Evolutionary conservation across 306 rosid species (phyloP).

Genomic region (Gastrolobium bilobum): DNA sequence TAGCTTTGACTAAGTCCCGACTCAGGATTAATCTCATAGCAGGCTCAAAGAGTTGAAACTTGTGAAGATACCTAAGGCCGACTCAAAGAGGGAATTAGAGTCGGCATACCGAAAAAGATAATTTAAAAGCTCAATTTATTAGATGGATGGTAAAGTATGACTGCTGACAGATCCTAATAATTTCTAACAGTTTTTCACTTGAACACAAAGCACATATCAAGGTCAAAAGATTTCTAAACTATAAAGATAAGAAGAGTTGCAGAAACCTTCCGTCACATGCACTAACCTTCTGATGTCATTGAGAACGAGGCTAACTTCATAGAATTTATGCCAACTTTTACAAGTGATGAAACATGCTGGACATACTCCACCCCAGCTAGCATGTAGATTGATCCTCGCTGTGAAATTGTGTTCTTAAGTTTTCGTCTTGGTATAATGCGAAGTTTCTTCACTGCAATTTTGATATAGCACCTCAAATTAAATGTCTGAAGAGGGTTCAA

Average conservation of each 20-base stretch:
- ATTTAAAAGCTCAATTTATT: constrained; percentile 16
- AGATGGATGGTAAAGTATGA: constrained; percentile 16
- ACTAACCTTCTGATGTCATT: constrained; percentile 74
- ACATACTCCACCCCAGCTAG: constrained; percentile 85
- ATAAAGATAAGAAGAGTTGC: constrained; percentile 33
- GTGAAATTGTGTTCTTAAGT: constrained; percentile 79
- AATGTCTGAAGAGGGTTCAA: constrained; percentile 29
- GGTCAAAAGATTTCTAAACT: constrained; percentile 22
- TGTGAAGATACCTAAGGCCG: too few species aligned
- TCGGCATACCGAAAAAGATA: background rate
- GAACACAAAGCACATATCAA: constrained; percentile 22
- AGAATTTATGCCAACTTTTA: constrained; percentile 82
- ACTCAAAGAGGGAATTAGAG: too few species aligned
- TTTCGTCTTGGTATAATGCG: constrained; percentile 84
- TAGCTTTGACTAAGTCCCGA: too few species aligned
- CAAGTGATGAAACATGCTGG: constrained; percentile 74
- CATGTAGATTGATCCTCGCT: constrained; percentile 76
- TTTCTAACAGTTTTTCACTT: background rate
- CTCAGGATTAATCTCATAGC: too few species aligned
- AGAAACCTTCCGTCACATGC: constrained; percentile 35
- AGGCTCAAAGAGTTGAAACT: too few species aligned
- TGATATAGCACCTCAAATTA: constrained; percentile 33
- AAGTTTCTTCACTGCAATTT: constrained; percentile 79
- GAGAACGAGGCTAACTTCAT: constrained; percentile 65
- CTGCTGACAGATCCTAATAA: constrained; percentile 13